Percentiles rank a stretch among this genome's conserved stretches.
Conservation (phyloP, 2,329 filamentous ascomycete species). For the Hypoxylon sp. region DNA sequence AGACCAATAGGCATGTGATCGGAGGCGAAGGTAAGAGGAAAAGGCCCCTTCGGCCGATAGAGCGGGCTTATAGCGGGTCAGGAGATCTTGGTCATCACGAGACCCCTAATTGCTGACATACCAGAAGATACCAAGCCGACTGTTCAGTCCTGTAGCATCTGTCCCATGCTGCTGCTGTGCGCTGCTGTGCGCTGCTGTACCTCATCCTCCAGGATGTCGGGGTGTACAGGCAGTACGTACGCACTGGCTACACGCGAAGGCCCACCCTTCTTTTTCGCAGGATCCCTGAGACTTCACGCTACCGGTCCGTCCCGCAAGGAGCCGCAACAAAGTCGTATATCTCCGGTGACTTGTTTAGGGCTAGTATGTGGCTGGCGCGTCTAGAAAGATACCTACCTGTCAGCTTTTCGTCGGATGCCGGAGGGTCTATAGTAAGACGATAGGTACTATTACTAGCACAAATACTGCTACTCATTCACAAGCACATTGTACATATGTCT, state of each 20-base stretch:
- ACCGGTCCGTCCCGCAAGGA: slow-evolving; percentile 1
- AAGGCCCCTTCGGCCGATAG: neutral
- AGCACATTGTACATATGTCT: no score
- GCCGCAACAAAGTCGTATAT: neutral
- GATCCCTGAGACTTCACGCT: neutral
- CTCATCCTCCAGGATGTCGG: slow-evolving; percentile 1
- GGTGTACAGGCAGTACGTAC: neutral
- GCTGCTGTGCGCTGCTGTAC: neutral
- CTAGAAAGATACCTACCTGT: neutral
- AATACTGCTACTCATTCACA: neutral
- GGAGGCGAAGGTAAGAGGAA: slow-evolving; percentile 2
- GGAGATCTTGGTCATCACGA: slow-evolving; percentile 1
- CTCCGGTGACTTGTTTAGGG: neutral
- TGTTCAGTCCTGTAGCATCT: neutral
- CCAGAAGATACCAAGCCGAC: neutral
- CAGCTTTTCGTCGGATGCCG: neutral
- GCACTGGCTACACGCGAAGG: slow-evolving; percentile 4
- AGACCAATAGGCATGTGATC: slow-evolving; percentile 1
- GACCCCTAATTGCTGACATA: neutral
- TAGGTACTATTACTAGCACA: no score
- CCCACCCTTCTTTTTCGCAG: neutral
- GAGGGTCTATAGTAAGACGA: neutral
- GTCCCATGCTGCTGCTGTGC: no score
- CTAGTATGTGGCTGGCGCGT: neutral
- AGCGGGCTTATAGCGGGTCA: slow-evolving; percentile 1